A percentile compares a stretch with the other conserved stretches of the same genome.
phyloP scores from a whole-genome alignment of 441 rosid species.

The Gossypium davidsonii region DNA sequence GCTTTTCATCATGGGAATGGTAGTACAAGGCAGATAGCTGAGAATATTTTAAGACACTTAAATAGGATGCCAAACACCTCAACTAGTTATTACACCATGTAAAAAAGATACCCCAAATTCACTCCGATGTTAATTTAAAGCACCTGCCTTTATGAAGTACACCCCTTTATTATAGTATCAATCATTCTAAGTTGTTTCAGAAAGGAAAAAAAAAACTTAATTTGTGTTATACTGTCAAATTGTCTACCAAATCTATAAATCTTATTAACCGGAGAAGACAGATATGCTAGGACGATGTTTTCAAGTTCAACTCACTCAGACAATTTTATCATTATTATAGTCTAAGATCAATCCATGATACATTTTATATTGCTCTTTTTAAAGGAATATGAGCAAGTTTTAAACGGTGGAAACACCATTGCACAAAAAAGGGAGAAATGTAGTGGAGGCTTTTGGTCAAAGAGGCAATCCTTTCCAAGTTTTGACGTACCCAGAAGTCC shows the following conservation, averaged over 20 bases:
- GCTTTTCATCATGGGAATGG: slow-evolving; percentile 77
- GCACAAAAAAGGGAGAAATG: not conserved
- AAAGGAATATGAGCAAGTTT: not conserved
- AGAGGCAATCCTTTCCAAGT: not conserved
- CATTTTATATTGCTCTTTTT: not conserved
- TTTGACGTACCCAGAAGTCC: not conserved
- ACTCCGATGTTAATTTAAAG: not conserved
- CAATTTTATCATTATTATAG: too few relatives aligned
- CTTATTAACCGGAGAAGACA: not conserved
- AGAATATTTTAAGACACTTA: slow-evolving; percentile 64
- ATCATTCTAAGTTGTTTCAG: not conserved
- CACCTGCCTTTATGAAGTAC: not conserved
- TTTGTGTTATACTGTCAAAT: not conserved
- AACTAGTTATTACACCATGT: slow-evolving; percentile 26
- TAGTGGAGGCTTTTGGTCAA: not conserved
- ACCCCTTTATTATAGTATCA: not conserved
- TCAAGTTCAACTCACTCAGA: not conserved
- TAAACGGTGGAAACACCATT: not conserved
- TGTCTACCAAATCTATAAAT: not conserved
- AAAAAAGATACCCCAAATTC: not conserved
- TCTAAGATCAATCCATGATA: not conserved
- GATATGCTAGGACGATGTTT: not conserved
- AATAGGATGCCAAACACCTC: slow-evolving; percentile 63
- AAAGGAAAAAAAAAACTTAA: not conserved
- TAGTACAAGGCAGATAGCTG: slow-evolving; percentile 75